Percentiles rank a stretch among this genome's conserved stretches.
Evolutionary conservation across 2,329 filamentous ascomycete genomes (phyloP).

Genomic region (Fusarium citri): DNA sequence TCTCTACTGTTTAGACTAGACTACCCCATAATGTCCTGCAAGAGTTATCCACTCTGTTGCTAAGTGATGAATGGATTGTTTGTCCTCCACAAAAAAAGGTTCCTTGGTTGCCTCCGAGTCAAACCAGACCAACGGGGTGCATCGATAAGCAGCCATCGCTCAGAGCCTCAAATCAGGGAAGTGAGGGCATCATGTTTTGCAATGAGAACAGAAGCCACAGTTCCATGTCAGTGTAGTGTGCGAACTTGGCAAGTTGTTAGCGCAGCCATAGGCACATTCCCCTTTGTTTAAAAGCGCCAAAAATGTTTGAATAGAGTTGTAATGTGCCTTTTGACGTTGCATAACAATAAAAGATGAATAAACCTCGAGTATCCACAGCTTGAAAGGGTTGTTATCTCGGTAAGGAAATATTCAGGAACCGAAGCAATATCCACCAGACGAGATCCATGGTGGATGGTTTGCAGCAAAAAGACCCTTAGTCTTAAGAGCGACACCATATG

Average conservation of each 20-base stretch:
- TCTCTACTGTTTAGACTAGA: background rate
- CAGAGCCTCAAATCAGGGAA: slow-evolving; percentile 5
- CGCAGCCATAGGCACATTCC: background rate
- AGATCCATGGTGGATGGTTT: background rate
- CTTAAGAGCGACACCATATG: background rate
- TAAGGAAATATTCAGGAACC: background rate
- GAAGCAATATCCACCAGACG: background rate
- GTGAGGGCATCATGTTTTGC: slow-evolving; percentile 20
- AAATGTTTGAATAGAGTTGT: background rate
- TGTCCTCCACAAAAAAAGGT: slow-evolving; percentile 19
- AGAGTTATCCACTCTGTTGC: slow-evolving; percentile 8
- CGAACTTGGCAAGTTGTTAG: slow-evolving; percentile 4
- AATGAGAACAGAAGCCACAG: background rate
- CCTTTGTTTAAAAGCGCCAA: slow-evolving; percentile 14
- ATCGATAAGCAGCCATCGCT: slow-evolving; percentile 27
- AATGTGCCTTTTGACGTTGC: background rate
- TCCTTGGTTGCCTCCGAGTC: slow-evolving; percentile 9
- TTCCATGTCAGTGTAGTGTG: background rate
- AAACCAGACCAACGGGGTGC: slow-evolving; percentile 9
- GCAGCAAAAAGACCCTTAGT: background rate
- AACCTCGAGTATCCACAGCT: background rate
- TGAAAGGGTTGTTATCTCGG: background rate
- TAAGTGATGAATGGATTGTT: background rate
- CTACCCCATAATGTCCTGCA: background rate
- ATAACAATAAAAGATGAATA: background rate